A percentile compares a stretch with the other conserved stretches of the same genome.
Evolutionary conservation across 495 filamentous ascomycete genomes (phyloP).

Genomic region (Paragyromitra xinjiangensis): DNA sequence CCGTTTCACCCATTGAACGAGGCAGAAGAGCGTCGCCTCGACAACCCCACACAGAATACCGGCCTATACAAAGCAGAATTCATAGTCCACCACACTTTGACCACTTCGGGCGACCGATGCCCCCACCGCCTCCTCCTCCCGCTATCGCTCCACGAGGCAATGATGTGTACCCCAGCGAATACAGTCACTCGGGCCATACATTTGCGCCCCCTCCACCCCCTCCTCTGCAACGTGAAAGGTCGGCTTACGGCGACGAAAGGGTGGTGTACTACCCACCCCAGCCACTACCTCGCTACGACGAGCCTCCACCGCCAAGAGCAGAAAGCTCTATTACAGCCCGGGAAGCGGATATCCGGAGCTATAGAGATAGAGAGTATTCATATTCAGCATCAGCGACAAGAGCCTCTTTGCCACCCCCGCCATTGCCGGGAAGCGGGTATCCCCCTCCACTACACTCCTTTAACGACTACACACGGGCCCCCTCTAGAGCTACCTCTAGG

Average conservation of each 20-base stretch:
- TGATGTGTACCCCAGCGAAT: conserved; percentile 42
- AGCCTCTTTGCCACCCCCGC: conserved; percentile 45
- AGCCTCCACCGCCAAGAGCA: conserved; percentile 33
- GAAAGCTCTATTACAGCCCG: conserved; percentile 46
- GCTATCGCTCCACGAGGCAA: conserved; percentile 14
- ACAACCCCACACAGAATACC: conserved; percentile 23
- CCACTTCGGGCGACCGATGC: conserved; percentile 37
- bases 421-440: conserved; percentile 45
- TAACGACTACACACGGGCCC: conserved; percentile 32
- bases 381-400: conserved; percentile 34
- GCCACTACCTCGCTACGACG: conserved; percentile 40
- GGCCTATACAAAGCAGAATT: conserved; percentile 32
- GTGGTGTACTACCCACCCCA: conserved; percentile 48
- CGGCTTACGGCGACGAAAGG: conserved; percentile 49
- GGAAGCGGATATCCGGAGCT: conserved; percentile 46
- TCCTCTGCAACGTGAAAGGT: conserved; percentile 43
- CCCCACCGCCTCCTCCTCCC: conserved; percentile 36
- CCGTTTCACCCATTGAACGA: conserved; percentile 47
- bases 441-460: conserved; percentile 53
- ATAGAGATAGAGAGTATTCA: conserved; percentile 54
- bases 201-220: conserved; percentile 13
- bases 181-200: conserved; percentile 18
- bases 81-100: conserved; percentile 42
- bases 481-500: conserved; percentile 38
- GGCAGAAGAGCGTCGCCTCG: conserved; percentile 38